Evolutionary conservation across 768 basidiomycete genomes (phyloP).

Genomic region (Suillus fuscotomentosus): DNA sequence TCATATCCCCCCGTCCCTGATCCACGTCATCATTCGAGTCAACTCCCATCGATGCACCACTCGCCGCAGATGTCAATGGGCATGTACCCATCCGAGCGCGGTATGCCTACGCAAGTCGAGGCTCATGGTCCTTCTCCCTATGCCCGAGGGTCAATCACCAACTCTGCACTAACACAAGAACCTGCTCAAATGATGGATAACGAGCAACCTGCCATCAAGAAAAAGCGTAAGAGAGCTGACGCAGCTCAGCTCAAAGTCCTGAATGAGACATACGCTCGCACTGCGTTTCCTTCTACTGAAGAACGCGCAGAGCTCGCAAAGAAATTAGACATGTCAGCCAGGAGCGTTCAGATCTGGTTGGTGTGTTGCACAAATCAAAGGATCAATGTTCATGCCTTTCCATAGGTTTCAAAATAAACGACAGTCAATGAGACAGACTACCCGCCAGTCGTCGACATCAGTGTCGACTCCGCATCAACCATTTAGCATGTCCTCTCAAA

Average conservation of each 20-base stretch:
- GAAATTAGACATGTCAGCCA: slow-evolving; percentile 76
- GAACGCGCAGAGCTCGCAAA: slow-evolving; percentile 78
- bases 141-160: slow-evolving; percentile 39
- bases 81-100: slow-evolving; percentile 31
- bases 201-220: slow-evolving; percentile 77
- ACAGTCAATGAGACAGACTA: slow-evolving; percentile 78
- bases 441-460: slow-evolving; percentile 56
- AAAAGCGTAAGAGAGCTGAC: slow-evolving; percentile 85
- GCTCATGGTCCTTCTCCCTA: slow-evolving; percentile 47
- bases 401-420: slow-evolving; percentile 86
- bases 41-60: slow-evolving; percentile 25
- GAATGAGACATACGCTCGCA: slow-evolving; percentile 77
- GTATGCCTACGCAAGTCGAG: slow-evolving; percentile 39
- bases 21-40: slow-evolving; percentile 29
- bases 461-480: slow-evolving; percentile 47
- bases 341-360: slow-evolving; percentile 88
- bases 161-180: slow-evolving; percentile 31
- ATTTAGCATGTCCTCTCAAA: slow-evolving; percentile 41
- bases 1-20: slow-evolving; percentile 37
- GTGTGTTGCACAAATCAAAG: slow-evolving; percentile 19
- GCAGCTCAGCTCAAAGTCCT: slow-evolving; percentile 76
- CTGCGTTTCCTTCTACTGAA: slow-evolving; percentile 86
- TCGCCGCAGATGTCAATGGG: slow-evolving; percentile 28
- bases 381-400: slow-evolving; percentile 20
- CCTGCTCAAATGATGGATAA: slow-evolving; percentile 35